phyloP scores from a whole-genome alignment of 2,329 filamentous ascomycete genomes.

The Ilyonectria sp. region DNA sequence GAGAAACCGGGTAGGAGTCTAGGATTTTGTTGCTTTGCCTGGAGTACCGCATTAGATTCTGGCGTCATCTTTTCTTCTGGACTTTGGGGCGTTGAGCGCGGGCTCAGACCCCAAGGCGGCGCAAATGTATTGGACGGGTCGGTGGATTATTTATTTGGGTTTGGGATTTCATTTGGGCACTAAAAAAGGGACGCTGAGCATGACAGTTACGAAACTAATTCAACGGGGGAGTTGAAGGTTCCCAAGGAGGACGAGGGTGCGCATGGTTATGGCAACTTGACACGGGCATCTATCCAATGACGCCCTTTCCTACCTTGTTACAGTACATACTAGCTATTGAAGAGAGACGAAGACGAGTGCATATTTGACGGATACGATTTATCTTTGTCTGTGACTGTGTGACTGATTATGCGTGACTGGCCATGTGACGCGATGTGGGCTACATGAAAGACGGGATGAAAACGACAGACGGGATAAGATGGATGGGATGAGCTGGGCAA shows the following conservation, averaged over 20 bases:
- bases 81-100: conserved; percentile 39
- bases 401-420: neutral
- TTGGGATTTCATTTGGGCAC: conserved; percentile 34
- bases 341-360: conserved; percentile 11
- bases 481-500: neutral
- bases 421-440: neutral
- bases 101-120: conserved; percentile 39
- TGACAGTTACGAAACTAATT: conserved; percentile 45
- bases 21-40: conserved; percentile 36
- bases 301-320: conserved; percentile 18
- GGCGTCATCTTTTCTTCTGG: conserved; percentile 29
- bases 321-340: conserved; percentile 35
- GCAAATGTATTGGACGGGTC: conserved; percentile 33
- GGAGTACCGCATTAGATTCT: conserved; percentile 42
- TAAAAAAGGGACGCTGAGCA: conserved; percentile 45
- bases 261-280: conserved; percentile 22
- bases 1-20: conserved; percentile 23
- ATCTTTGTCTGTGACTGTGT: neutral
- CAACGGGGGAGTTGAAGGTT: conserved; percentile 42
- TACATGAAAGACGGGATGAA: neutral
- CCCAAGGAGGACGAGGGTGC: conserved; percentile 27
- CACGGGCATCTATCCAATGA: conserved; percentile 22
- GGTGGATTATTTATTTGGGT: conserved; percentile 28
- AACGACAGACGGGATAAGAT: neutral
- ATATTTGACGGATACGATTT: neutral